phyloP scores from a whole-genome alignment of 768 basidiomycete species.

The Tricholoma matsutake region DNA sequence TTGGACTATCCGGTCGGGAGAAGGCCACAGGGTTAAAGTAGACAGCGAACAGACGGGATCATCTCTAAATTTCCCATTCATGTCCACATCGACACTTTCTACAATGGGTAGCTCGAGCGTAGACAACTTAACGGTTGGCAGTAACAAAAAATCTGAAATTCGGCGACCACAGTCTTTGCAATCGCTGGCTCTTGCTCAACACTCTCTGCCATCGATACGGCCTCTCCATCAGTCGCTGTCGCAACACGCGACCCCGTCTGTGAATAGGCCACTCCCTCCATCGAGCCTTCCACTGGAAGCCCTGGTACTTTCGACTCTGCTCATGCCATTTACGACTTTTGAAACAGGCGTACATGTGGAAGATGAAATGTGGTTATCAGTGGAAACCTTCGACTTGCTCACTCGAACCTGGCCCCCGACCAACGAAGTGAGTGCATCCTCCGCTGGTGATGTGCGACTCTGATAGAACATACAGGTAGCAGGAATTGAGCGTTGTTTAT shows the following conservation, averaged over 20 bases:
- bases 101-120: conserved; percentile 17
- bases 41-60: conserved; percentile 30
- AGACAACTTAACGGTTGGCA: conserved; percentile 13
- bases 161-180: conserved; percentile 45
- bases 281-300: conserved; percentile 51
- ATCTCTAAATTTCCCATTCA: conserved; percentile 39
- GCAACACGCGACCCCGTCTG: conserved; percentile 36
- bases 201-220: conserved; percentile 36
- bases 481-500: conserved; percentile 59
- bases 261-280: conserved; percentile 23
- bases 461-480: conserved; percentile 26
- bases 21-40: conserved; percentile 26
- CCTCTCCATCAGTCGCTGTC: conserved; percentile 45
- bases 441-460: not conserved
- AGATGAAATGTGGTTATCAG: conserved; percentile 51
- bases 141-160: conserved; percentile 31
- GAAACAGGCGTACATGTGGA: conserved; percentile 35
- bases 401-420: conserved; percentile 52
- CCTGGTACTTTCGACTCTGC: conserved; percentile 55
- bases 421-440: conserved; percentile 47
- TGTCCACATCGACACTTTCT: conserved; percentile 35
- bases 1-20: conserved; percentile 48
- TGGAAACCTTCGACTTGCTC: conserved; percentile 61
- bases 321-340: conserved; percentile 50
- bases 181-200: conserved; percentile 26